Evolutionary conservation across 2,329 filamentous ascomycete genomes (phyloP).

Genomic region (Fusarium brachygibbosum): DNA sequence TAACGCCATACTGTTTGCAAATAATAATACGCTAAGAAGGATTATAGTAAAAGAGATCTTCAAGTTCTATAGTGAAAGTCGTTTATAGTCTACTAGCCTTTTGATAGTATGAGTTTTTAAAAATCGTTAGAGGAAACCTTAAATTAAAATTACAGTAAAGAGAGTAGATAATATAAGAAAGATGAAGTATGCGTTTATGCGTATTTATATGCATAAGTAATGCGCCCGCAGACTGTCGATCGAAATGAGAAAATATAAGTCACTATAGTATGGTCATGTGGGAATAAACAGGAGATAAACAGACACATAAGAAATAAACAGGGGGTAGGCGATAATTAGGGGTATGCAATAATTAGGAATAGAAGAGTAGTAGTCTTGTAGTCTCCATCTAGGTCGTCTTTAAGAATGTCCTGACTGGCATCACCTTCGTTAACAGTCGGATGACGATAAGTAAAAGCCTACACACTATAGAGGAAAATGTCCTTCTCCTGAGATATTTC

Average conservation of each 20-base stretch:
- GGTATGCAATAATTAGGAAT: conserved; percentile 1
- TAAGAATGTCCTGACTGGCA: no score
- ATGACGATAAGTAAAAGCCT: no score
- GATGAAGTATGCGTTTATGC: neutral
- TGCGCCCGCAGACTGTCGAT: neutral
- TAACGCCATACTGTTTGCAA: neutral
- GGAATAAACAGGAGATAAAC: conserved; percentile 1
- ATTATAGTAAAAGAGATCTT: neutral
- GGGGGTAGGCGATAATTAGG: neutral
- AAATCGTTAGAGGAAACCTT: neutral
- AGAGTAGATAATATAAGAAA: neutral
- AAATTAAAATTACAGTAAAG: neutral
- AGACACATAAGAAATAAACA: neutral
- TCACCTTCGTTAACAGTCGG: no score
- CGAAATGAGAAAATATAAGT: conserved; percentile 1
- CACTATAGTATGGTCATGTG: neutral
- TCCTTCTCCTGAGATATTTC: no score
- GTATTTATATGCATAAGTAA: no score
- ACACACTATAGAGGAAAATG: no score
- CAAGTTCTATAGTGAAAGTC: neutral
- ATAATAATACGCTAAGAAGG: conserved; percentile 1
- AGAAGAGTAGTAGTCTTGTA: conserved; percentile 10
- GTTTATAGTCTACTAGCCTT: neutral
- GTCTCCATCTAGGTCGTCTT: no score
- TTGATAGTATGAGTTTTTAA: neutral